phyloP scores from a whole-genome alignment of 2,329 filamentous ascomycete species.

The Alternaria infectoria region DNA sequence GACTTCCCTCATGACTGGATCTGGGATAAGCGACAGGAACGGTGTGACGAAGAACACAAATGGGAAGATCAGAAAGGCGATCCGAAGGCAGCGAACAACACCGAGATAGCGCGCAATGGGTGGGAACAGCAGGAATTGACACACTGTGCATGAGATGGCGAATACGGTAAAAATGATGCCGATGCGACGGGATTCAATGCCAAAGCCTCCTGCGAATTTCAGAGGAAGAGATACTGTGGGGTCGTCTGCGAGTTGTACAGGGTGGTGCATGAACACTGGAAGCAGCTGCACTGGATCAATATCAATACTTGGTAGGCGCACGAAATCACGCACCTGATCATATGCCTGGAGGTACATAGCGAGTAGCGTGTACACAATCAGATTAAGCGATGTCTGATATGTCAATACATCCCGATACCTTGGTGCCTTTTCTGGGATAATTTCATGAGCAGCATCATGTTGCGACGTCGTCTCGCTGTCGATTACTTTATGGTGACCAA shows the following conservation, averaged over 20 bases:
- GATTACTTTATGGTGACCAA: constrained; percentile 28
- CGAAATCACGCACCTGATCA: constrained; percentile 64
- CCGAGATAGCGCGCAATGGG: constrained; percentile 74
- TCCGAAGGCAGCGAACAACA: constrained; percentile 73
- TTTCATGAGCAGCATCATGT: background rate
- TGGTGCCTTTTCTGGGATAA: constrained; percentile 29
- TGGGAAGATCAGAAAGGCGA: constrained; percentile 72
- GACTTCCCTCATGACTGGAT: constrained; percentile 59
- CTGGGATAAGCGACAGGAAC: constrained; percentile 71
- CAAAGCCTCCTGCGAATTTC: constrained; percentile 83
- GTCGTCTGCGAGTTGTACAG: constrained; percentile 59
- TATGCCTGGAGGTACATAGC: constrained; percentile 83
- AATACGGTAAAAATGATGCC: constrained; percentile 86
- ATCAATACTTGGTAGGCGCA: background rate
- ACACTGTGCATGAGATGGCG: constrained; percentile 76
- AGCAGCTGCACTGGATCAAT: constrained; percentile 59
- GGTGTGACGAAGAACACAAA: constrained; percentile 81
- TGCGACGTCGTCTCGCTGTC: constrained; percentile 21
- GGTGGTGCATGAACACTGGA: constrained; percentile 86
- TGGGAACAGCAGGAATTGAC: constrained; percentile 88
- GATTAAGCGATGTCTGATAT: constrained; percentile 74
- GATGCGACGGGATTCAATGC: constrained; percentile 73
- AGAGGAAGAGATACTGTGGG: constrained; percentile 71
- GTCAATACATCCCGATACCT: constrained; percentile 71
- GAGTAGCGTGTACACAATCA: constrained; percentile 79